A percentile compares a stretch with the other conserved stretches of the same genome.
These are phyloP conservation scores for Pestalotiopsis sp. DNA, from an alignment of 2,329 filamentous ascomycete genomes.

Conservation along the genomic window DNA sequence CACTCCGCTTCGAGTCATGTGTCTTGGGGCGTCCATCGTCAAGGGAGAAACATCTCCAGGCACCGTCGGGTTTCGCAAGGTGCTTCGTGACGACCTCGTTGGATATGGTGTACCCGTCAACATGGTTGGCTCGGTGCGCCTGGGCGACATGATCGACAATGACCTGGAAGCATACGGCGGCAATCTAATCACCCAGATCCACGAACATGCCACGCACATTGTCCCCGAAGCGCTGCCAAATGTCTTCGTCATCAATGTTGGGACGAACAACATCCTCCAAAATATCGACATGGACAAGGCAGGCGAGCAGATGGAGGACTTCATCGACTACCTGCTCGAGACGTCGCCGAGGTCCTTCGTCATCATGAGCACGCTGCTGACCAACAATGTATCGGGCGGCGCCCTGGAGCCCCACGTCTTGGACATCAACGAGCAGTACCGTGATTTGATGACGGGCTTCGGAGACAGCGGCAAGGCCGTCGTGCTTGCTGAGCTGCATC, in stretches of 20 bases:
- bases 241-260: conserved; percentile 34
- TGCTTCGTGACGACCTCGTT: conserved; percentile 28
- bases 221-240: conserved; percentile 30
- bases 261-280: conserved; percentile 35
- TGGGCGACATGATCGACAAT: conserved; percentile 34
- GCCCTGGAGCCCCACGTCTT: conserved; percentile 26
- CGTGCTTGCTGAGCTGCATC: conserved; percentile 33
- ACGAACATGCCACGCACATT: conserved; percentile 28
- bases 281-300: conserved; percentile 26
- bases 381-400: conserved; percentile 25
- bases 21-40: conserved; percentile 31
- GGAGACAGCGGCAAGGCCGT: conserved; percentile 25
- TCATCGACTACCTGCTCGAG: conserved; percentile 31
- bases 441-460: conserved; percentile 26
- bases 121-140: conserved; percentile 35
- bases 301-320: conserved; percentile 25
- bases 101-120: conserved; percentile 25
- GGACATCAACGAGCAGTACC: conserved; percentile 30
- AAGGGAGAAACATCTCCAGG: conserved; percentile 28
- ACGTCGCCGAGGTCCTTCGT: conserved; percentile 30
- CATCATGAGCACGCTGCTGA: conserved; percentile 30
- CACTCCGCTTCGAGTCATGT: conserved; percentile 32
- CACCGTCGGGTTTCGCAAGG: conserved; percentile 28
- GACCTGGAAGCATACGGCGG: conserved; percentile 35
- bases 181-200: conserved; percentile 29